Percentiles rank a stretch among this genome's conserved stretches.
phyloP scores from a whole-genome alignment of 1,139 yeast genomes.

The Suhomyces panamericanus region DNA sequence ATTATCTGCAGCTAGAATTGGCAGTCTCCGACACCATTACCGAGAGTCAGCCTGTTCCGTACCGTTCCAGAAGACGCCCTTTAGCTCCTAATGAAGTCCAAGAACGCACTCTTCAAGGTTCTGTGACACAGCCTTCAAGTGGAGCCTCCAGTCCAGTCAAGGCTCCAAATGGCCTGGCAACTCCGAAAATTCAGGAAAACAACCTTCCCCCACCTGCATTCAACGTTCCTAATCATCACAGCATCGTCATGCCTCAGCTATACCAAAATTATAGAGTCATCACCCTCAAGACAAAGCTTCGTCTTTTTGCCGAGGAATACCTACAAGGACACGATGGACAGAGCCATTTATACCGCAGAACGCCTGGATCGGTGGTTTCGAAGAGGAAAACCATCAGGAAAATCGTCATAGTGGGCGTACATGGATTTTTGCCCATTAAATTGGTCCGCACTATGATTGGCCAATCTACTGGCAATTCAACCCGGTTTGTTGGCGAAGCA shows the following conservation, averaged over 20 bases:
- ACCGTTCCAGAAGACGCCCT: constrained; percentile 36
- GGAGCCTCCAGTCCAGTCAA: neutral
- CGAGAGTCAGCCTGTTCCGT: constrained; percentile 40
- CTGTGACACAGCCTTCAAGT: neutral
- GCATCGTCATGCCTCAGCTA: constrained; percentile 27
- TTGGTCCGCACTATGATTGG: constrained; percentile 48
- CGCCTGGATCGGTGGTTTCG: constrained; percentile 17
- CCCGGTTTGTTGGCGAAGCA: constrained; percentile 35
- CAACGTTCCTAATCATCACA: neutral
- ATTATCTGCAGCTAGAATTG: constrained; percentile 26
- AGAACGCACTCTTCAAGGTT: constrained; percentile 19
- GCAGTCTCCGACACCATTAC: constrained; percentile 45
- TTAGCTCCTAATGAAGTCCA: constrained; percentile 39
- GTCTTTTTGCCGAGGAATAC: constrained; percentile 40
- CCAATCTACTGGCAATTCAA: constrained; percentile 47
- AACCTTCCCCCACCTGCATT: neutral
- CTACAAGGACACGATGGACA: constrained; percentile 31
- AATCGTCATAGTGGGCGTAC: constrained; percentile 49
- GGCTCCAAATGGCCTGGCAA: neutral
- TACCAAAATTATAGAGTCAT: constrained; percentile 37
- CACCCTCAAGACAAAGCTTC: constrained; percentile 39
- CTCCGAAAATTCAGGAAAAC: neutral
- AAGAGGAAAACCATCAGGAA: constrained; percentile 27
- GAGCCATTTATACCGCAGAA: constrained; percentile 34
- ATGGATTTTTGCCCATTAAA: constrained; percentile 55